These are phyloP conservation scores for Candida pseudoviswanathii DNA, from an alignment of 1,139 yeast species.

Conservation along the genomic window DNA sequence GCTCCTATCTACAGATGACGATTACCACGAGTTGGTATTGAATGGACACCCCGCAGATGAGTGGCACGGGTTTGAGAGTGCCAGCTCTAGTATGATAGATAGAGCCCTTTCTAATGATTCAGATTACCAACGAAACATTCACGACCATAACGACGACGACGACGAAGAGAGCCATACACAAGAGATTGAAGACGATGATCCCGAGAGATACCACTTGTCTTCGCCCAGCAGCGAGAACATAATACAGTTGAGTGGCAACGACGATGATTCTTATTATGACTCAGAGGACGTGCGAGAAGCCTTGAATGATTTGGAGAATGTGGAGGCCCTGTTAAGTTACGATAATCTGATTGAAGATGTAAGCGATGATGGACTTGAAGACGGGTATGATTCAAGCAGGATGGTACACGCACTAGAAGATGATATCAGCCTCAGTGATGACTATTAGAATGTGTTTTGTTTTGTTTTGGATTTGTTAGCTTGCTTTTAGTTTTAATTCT, in stretches of 20 bases:
- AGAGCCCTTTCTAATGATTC: slow-evolving; percentile 11
- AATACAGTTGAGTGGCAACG: slow-evolving; percentile 8
- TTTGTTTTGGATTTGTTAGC: neutral
- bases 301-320: slow-evolving; percentile 15
- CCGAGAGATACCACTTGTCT: slow-evolving; percentile 1
- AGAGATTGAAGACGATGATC: slow-evolving; percentile 9
- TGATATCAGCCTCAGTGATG: slow-evolving; percentile 2
- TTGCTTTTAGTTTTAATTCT: neutral
- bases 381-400: neutral
- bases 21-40: slow-evolving; percentile 8
- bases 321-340: slow-evolving; percentile 1
- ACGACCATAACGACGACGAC: slow-evolving; percentile 16
- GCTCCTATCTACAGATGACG: slow-evolving; percentile 11
- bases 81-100: slow-evolving; percentile 9
- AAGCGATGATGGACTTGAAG: neutral
- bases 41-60: slow-evolving; percentile 9
- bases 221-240: slow-evolving; percentile 1
- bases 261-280: slow-evolving; percentile 11
- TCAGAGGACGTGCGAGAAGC: slow-evolving; percentile 23
- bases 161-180: slow-evolving; percentile 9
- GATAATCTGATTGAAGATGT: neutral
- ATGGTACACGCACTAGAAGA: slow-evolving; percentile 3
- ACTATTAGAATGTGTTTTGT: neutral
- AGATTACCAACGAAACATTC: slow-evolving; percentile 8
- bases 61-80: slow-evolving; percentile 18